Evolutionary conservation across 148 eudicot species (phyloP).

Genomic region (Suaeda aralocaspica): DNA sequence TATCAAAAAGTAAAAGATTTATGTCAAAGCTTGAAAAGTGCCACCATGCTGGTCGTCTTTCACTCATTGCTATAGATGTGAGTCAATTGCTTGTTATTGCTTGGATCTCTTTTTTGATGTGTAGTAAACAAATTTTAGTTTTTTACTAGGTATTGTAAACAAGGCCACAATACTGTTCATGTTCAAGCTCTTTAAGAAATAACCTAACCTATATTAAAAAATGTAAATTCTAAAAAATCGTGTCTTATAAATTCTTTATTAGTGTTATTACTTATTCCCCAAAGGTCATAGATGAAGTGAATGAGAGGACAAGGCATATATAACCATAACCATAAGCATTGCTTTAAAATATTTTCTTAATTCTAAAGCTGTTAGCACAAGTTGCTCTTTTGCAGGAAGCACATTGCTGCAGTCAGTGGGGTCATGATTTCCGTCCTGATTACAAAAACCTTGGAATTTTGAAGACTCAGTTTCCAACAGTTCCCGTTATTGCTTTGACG

Average conservation of each 20-base stretch:
- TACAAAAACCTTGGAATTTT: slow-evolving; percentile 96
- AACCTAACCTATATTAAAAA: background rate
- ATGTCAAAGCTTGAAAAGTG: slow-evolving; percentile 99
- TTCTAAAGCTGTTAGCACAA: background rate
- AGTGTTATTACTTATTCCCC: background rate
- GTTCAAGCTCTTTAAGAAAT: too few species aligned
- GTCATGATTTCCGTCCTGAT: slow-evolving; percentile 99
- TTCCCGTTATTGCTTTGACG: slow-evolving; percentile 92
- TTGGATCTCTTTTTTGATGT: slow-evolving; percentile 1
- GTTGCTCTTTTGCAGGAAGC: slow-evolving; percentile 64
- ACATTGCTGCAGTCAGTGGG: slow-evolving; percentile 99
- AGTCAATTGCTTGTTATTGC: slow-evolving; percentile 24
- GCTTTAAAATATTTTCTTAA: background rate
- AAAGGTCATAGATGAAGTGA: background rate
- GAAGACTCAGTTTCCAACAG: slow-evolving; percentile 92
- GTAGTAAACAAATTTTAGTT: too few species aligned
- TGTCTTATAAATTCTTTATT: background rate
- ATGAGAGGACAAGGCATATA: background rate
- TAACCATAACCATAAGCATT: background rate
- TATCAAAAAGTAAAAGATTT: slow-evolving; percentile 98
- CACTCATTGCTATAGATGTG: slow-evolving; percentile 95
- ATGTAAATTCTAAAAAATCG: background rate
- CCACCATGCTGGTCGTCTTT: slow-evolving; percentile 89
- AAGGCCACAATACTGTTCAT: background rate
- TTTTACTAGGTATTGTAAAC: background rate